Percentiles rank a stretch among this genome's conserved stretches.
These are phyloP conservation scores for Chytriomyces sp. DNA, from an alignment of 192 early-diverging fungal species.

Conservation along the genomic window DNA sequence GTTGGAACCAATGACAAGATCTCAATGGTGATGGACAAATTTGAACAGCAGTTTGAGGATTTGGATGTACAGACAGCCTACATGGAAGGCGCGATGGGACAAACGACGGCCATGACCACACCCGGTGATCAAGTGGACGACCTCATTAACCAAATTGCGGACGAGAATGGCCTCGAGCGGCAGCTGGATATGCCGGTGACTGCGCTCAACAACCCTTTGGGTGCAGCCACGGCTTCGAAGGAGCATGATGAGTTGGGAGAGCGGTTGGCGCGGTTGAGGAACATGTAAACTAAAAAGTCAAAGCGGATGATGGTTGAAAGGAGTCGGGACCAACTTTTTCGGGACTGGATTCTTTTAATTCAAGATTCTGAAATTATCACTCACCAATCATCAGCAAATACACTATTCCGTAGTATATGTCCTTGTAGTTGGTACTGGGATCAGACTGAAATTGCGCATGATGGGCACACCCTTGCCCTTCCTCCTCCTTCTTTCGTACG, in stretches of 20 bases:
- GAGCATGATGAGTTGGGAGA: conserved; percentile 64
- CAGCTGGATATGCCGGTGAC: conserved; percentile 68
- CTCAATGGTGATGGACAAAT: conserved; percentile 97
- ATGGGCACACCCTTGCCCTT: too few relatives aligned
- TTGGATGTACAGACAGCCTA: conserved; percentile 96
- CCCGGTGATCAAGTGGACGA: conserved; percentile 90
- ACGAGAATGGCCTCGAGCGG: conserved; percentile 91
- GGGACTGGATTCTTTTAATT: too few relatives aligned
- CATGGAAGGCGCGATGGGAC: conserved; percentile 93
- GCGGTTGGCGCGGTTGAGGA: conserved; percentile 66
- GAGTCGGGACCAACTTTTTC: too few relatives aligned
- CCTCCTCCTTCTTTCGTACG: too few relatives aligned
- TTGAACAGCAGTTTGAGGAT: conserved; percentile 96
- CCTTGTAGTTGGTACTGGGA: too few relatives aligned
- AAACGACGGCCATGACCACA: conserved; percentile 82
- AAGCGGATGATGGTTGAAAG: too few relatives aligned
- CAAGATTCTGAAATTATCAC: too few relatives aligned
- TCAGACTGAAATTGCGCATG: too few relatives aligned
- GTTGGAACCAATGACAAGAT: conserved; percentile 64
- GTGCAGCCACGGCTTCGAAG: conserved; percentile 46
- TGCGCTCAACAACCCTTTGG: conserved; percentile 28
- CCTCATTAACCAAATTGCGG: conserved; percentile 95
- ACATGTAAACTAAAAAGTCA: too few relatives aligned
- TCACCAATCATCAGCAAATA: too few relatives aligned
- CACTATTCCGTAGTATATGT: too few relatives aligned